Base-by-base conservation (phyloP, 148 eudicot genomes). In the Heliosperma pusillum region DNA sequence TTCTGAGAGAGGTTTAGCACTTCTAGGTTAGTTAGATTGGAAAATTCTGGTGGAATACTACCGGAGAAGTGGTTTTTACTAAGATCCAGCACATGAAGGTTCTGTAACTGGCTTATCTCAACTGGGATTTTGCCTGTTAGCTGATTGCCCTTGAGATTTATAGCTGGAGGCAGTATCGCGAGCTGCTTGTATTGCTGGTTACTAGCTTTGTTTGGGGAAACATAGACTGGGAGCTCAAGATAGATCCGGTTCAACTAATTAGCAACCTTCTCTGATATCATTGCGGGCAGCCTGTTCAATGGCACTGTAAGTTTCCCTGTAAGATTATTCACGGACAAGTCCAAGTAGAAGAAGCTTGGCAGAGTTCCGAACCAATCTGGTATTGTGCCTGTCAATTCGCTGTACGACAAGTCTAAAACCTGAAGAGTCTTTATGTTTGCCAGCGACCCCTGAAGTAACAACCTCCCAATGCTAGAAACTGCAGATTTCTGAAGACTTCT, bases 291-390 rank as follows among this genome's bases (percentile, higher is more conserved):
- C 60, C 13, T 56, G 24, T 62, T 82, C 40, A 89, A 79, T 42
- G 76, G 78, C 66, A 59, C 44, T 10, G 94, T 90, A 70, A 92
- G 82, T 55, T 63, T 74, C 67, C 92, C 94, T 10, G 72, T 26
- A 2, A 89, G 87, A 44, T 36, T 68, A 56, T 89, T 92, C 26
- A 27, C 52, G 3, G 94, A 85, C 81, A 92, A 82, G 73, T 89
- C 94, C 19, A 92, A 61, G 76, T 83, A 90, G 80, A 89, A 92
- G 27, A 92, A 81, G 62, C 78, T 82, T 8, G 89, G 82, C 62
- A 89, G 76, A 76, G 27, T 47, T 62, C 86, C 89, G 0, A 89
- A 89, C 92, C 89, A 89, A 61, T 82, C 83, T n/a, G 98, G 98
- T 73, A 93, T 80, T 13, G 74, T 53, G 40, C 98, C 97, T 7